Percentiles rank a stretch among this genome's conserved stretches.
These are phyloP conservation scores for Teratosphaeria epicoccoides DNA, from an alignment of 2,329 filamentous ascomycete genomes.

Conservation along the genomic window DNA sequence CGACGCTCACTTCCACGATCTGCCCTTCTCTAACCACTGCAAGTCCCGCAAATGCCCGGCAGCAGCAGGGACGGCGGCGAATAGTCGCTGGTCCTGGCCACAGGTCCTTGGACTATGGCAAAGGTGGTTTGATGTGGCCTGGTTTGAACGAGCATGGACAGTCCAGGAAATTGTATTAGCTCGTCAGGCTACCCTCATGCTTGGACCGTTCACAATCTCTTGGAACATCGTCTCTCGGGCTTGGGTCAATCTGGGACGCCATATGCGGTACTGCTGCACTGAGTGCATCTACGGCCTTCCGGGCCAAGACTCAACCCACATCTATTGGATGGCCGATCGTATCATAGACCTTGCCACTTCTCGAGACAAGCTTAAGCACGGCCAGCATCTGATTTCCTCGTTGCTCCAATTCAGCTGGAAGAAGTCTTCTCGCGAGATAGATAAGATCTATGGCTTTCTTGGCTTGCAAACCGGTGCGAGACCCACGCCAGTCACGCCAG, in stretches of 20 bases:
- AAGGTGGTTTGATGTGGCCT: not conserved
- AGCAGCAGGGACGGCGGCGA: not conserved
- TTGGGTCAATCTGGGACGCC: not conserved
- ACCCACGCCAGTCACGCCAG: not conserved
- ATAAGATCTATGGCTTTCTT: not conserved
- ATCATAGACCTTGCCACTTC: not conserved
- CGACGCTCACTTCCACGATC: not conserved
- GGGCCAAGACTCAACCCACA: not conserved
- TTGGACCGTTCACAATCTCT: not conserved
- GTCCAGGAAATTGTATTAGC: not conserved
- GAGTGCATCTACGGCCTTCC: not conserved
- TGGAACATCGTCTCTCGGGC: not conserved
- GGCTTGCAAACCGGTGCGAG: not conserved
- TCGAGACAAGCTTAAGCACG: not conserved
- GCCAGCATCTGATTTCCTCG: not conserved
- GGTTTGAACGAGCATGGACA: not conserved
- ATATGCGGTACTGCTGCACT: not conserved
- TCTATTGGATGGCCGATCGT: not conserved
- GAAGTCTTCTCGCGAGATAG: not conserved
- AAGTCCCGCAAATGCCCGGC: not conserved
- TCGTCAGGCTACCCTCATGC: not conserved
- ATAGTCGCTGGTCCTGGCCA: not conserved
- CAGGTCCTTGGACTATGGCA: not conserved
- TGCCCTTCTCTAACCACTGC: not conserved
- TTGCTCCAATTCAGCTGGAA: not conserved